Evolutionary conservation across 345 rosid genomes (phyloP).

Genomic region (Viola odorata): DNA sequence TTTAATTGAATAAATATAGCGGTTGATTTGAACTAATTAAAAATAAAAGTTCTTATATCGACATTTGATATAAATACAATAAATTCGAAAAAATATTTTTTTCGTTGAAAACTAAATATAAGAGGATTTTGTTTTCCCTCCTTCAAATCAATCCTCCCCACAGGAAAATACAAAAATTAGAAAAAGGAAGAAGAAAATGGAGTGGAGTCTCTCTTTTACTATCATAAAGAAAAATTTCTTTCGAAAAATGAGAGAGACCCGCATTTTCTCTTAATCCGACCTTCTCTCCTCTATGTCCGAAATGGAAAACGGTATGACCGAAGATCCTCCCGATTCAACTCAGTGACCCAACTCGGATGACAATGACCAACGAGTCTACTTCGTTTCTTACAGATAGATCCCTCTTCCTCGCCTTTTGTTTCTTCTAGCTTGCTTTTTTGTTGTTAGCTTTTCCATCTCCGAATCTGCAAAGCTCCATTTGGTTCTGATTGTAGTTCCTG

Average conservation of each 20-base stretch:
- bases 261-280: neutral
- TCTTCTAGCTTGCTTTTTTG: neutral
- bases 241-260: neutral
- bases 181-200: slow-evolving; percentile 4
- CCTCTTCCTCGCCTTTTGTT: neutral
- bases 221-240: neutral
- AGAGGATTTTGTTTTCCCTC: neutral
- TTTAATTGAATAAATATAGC: no score
- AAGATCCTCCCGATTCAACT: slow-evolving; percentile 53
- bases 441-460: neutral
- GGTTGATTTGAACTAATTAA: no score
- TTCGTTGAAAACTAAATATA: no score
- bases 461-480: neutral
- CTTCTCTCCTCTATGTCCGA: neutral
- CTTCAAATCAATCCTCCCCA: neutral
- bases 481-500: no score
- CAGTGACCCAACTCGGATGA: slow-evolving; percentile 45
- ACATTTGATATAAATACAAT: no score
- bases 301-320: slow-evolving; percentile 41
- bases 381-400: slow-evolving; percentile 72
- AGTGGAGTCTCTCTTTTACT: slow-evolving; percentile 2
- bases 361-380: slow-evolving; percentile 81
- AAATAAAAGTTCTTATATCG: no score
- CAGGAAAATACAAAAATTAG: slow-evolving; percentile 26
- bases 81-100: no score